Evolutionary conservation across 768 basidiomycete species (phyloP).

Genomic region (Favolaschia claudopus): DNA sequence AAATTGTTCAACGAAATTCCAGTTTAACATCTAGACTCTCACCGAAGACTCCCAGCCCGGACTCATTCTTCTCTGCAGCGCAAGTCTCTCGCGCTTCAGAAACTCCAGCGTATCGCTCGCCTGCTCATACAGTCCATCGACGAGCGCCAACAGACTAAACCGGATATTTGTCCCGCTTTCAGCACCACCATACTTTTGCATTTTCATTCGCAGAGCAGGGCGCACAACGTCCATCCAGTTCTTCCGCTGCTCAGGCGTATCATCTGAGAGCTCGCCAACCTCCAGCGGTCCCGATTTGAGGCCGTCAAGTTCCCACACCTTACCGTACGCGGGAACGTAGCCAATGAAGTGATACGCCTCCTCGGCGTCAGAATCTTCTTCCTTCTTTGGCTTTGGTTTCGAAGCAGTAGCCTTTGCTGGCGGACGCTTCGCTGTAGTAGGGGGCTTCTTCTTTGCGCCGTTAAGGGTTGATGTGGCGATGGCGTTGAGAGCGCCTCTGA

Average conservation of each 20-base stretch:
- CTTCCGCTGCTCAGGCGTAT: slow-evolving; percentile 18
- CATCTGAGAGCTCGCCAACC: slow-evolving; percentile 59
- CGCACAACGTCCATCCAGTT: slow-evolving; percentile 69
- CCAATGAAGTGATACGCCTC: slow-evolving; percentile 72
- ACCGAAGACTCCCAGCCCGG: slow-evolving; percentile 48
- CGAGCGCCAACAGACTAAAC: slow-evolving; percentile 69
- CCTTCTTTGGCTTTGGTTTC: slow-evolving; percentile 32
- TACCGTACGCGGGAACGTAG: slow-evolving; percentile 66
- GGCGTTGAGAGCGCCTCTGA: slow-evolving; percentile 59
- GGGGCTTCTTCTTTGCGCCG: slow-evolving; percentile 46
- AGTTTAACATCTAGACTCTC: slow-evolving; percentile 26
- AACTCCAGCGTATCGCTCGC: slow-evolving; percentile 62
- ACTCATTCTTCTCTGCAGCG: slow-evolving; percentile 54
- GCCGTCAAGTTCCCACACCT: slow-evolving; percentile 78
- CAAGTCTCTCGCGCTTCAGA: slow-evolving; percentile 53
- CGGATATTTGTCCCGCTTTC: slow-evolving; percentile 56
- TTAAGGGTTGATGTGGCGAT: slow-evolving; percentile 55
- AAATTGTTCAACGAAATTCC: not conserved
- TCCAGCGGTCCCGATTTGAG: slow-evolving; percentile 68
- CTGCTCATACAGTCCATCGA: slow-evolving; percentile 55
- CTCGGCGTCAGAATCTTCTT: slow-evolving; percentile 41
- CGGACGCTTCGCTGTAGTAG: slow-evolving; percentile 40
- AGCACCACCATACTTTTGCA: slow-evolving; percentile 62
- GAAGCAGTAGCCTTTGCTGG: slow-evolving; percentile 48
- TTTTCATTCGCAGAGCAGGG: slow-evolving; percentile 66